phyloP scores from a whole-genome alignment of 176 grass and related monocot genomes.

The Lolium perenne region DNA sequence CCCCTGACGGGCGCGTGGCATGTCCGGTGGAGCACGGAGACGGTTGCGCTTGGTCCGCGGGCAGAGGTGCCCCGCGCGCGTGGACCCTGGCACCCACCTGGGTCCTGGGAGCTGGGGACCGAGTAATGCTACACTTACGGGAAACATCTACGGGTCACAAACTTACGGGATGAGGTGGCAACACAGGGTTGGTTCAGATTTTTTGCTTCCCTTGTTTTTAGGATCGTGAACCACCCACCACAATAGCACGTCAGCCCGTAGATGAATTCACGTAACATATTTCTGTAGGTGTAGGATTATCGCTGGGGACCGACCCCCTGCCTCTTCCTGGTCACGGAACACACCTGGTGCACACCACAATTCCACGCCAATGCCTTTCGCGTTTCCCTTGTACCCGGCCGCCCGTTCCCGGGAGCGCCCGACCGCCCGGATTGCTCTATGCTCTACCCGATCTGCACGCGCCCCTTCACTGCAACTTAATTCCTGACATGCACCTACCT shows the following conservation, averaged over 20 bases:
- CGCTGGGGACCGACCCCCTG: background rate
- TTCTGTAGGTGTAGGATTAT: too few relatives aligned
- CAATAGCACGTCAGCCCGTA: too few relatives aligned
- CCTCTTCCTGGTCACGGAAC: background rate
- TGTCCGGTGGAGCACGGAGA: background rate
- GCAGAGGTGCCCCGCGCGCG: background rate
- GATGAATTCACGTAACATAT: too few relatives aligned
- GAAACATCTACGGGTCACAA: too few relatives aligned
- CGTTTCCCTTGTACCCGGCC: background rate
- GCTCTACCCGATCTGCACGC: background rate
- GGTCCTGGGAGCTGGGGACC: background rate
- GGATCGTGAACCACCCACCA: too few relatives aligned
- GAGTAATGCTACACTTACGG: too few relatives aligned
- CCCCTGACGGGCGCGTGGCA: background rate
- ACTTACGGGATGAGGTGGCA: too few relatives aligned
- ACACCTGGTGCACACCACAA: background rate
- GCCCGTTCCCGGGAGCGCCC: background rate
- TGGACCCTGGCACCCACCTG: background rate
- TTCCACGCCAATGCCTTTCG: conserved; percentile 11
- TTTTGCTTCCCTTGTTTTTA: too few relatives aligned
- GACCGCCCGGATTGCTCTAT: background rate
- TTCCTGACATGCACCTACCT: background rate
- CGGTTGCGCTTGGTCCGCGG: background rate
- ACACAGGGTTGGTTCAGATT: too few relatives aligned
- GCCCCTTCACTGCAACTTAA: too few relatives aligned